Base-by-base conservation (phyloP, 139 green algal species). In the Haematococcus lacustris region DNA sequence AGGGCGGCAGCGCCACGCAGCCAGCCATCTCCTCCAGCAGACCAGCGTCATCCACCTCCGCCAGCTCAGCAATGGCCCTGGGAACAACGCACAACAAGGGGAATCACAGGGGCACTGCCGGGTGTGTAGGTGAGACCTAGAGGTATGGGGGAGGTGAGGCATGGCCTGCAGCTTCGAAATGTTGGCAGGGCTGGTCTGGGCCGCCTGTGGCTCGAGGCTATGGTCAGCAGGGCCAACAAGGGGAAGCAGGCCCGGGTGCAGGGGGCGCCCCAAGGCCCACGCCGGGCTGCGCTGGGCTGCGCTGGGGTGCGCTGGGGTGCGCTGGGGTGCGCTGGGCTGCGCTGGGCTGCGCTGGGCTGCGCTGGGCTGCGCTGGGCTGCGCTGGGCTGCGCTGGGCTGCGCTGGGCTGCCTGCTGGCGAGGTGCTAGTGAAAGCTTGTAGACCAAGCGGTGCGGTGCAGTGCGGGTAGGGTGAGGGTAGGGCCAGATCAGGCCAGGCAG, bases 1-100 rank as follows among this genome's bases (percentile, higher is more conserved):
- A 64, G 9, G 70, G 30, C 35, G 65, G 66, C 39, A 81, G 76
- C 7, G 41, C 67, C 35, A 81, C 32, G 0, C 64, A 40, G 7
- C 41, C 51, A 28, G 67, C 34, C 79, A 85, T 85, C 61, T 85
- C 75, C 38, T 85, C 75, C 53, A 85, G 69, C 30, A 85, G 72
- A 43, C 57, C 65, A 1, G 34, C 38, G 37, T 85, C 79, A 60
- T 85, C 79, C 33, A 85, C 79, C 68, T 85, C 79, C 0, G 79
- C 79, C 69, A 85, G 72, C 59, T 79, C 75, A 62, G 71, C 77
- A 51, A 85, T 81, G 33, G 68, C 75, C 43, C 76, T 81, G 79
- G 28, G 64, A 43, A 3, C 25, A 40, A 33, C 5, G 21, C 17
- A 32, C 9, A 25, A 33, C 57, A n/a, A 33, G 32, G 21, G 57